Conservation (phyloP, 2,329 filamentous ascomycete genomes). For the Fusarium chlamydosporum region DNA sequence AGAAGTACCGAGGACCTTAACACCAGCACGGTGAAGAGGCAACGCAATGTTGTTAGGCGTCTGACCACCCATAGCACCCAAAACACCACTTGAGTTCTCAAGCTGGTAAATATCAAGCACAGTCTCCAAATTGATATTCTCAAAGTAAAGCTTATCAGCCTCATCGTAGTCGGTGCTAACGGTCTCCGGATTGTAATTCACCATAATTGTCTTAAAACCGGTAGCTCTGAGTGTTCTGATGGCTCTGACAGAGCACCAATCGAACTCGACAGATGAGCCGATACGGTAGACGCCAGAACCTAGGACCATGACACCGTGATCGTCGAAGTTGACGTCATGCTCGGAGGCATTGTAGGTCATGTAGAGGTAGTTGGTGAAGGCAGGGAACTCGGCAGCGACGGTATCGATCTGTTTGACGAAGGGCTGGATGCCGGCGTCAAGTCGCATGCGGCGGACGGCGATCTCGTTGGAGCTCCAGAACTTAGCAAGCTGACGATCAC, state of each 20-base stretch:
- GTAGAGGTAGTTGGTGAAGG: constrained; percentile 95
- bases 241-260: constrained; percentile 97
- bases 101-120: constrained; percentile 94
- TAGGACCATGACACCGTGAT: constrained; percentile 95
- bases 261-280: constrained; percentile 97
- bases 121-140: constrained; percentile 92
- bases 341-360: constrained; percentile 94
- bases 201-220: constrained; percentile 95
- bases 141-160: constrained; percentile 94
- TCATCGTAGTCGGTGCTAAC: constrained; percentile 94
- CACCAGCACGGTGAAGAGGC: constrained; percentile 86
- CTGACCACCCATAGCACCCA: constrained; percentile 97
- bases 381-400: constrained; percentile 95
- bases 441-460: constrained; percentile 83
- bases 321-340: constrained; percentile 85
- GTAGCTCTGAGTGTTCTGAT: constrained; percentile 89
- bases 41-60: constrained; percentile 98
- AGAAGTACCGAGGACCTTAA: constrained; percentile 94
- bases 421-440: constrained; percentile 88
- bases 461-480: constrained; percentile 97
- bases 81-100: constrained; percentile 84
- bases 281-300: constrained; percentile 98
- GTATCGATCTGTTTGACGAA: constrained; percentile 99
- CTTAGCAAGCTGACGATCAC: constrained; percentile 90
- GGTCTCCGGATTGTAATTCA: constrained; percentile 94